Conservation (phyloP, 805 yeast genomes). For the Candida lessepsii region DNA sequence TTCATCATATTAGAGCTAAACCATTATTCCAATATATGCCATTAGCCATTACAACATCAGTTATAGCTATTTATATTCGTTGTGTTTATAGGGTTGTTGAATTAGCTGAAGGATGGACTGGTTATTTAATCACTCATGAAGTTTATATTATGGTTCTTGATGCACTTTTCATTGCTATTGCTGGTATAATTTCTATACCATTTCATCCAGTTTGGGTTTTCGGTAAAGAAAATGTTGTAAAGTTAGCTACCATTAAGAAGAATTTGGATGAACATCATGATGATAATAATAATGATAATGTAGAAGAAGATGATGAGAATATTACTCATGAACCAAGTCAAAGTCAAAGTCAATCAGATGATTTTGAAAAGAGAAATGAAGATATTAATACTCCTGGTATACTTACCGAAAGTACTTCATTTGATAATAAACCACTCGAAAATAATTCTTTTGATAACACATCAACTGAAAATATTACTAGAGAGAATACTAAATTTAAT, state of each 20-base stretch:
- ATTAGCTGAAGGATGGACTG: slow-evolving; percentile 37
- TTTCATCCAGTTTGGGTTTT: slow-evolving; percentile 41
- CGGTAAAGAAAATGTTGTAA: slow-evolving; percentile 28
- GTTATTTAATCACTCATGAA: slow-evolving; percentile 37
- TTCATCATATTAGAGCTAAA: slow-evolving; percentile 21
- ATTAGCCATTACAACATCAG: slow-evolving; percentile 32
- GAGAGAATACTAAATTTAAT: too few relatives aligned
- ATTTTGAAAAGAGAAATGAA: too few relatives aligned
- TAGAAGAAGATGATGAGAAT: too few relatives aligned
- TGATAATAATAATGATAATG: too few relatives aligned
- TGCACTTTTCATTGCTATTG: slow-evolving; percentile 36
- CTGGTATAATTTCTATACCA: slow-evolving; percentile 34
- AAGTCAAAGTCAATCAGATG: too few relatives aligned
- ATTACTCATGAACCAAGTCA: too few relatives aligned
- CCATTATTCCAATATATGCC: slow-evolving; percentile 33
- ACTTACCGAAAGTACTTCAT: too few relatives aligned
- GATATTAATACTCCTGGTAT: too few relatives aligned
- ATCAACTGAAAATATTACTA: too few relatives aligned
- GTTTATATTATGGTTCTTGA: slow-evolving; percentile 38
- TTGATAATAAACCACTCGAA: too few relatives aligned
- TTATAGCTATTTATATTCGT: slow-evolving; percentile 32
- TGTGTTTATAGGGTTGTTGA: slow-evolving; percentile 42
- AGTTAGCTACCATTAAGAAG: slow-evolving; percentile 27
- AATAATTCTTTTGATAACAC: too few relatives aligned
- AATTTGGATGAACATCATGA: slow-evolving; percentile 20